Base-by-base conservation (phyloP, 2,329 filamentous ascomycete genomes). In the Blastomyces emzantsi region DNA sequence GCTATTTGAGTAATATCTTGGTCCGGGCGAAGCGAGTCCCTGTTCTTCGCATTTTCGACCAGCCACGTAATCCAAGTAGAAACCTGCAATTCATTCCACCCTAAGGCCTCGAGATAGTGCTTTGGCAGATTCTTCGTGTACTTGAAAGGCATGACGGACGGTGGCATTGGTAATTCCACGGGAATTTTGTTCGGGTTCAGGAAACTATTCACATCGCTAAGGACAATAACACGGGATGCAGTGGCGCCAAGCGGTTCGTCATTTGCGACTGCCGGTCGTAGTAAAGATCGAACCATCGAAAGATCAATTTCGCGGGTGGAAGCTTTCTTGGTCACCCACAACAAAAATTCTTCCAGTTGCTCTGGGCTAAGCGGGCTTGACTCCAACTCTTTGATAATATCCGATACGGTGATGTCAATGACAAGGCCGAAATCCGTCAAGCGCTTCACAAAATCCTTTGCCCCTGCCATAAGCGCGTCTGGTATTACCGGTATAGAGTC, bases 401-500 rank as follows among this genome's bases (percentile, higher is more conserved):
- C 94, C 4, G 86, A 84, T 36, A 94, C 87, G 0, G 90, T 96
- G 64, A 97, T 90, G 67, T 92, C 87, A 0, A 87, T 89, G n/a
- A 99, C 84, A 63, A 97, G 81, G 0, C 90, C 92, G 72, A 92
- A 94, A 45, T 92, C 89, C 63, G 88, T 87, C 56, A 99, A 78
- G 69, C 90, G 92, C 64, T 83, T 83, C 64, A 97, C 85, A 69
- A 99, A 96, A 0, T 83, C 82, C n/a, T 83, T 79, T 5, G 84
- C 81, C 61, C 81, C 83, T 11, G 86, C 82, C 64, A 87, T 85
- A 69, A 97, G 82, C 65, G 88, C 86, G 55, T 90, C 85, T 0
- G 93, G 90, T 3, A 97, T 81, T 49, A 95, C 87, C 0, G 94
- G 92, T 66, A 99, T 94, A 43, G 90, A 90, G 63, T 92, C 88